Base-by-base conservation (phyloP, 768 basidiomycete genomes). In the Kockovaella imperatae region DNA sequence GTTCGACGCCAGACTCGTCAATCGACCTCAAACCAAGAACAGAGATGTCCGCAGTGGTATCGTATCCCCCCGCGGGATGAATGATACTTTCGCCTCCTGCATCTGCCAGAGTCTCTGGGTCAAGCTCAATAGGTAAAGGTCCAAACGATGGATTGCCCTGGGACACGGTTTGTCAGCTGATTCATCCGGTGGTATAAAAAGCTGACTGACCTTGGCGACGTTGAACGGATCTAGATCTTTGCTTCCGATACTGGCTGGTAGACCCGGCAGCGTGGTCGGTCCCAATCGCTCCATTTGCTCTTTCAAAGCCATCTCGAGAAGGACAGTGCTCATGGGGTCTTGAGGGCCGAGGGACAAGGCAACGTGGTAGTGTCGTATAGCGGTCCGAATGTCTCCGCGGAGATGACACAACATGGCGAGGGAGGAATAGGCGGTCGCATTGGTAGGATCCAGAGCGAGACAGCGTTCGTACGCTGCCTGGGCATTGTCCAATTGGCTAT, bases 281-380 rank as follows among this genome's bases (percentile, higher is more conserved):
- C 58, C 57, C 11, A 62, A 42, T 4, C 40, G 36, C 18, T 66
- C 64, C 35, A 64, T 57, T 52, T 69, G 65, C 28, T 61, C 65
- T 21, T 48, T 51, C 24, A 72, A 41, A 1, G 62, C 63, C 50
- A 67, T 60, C 45, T 69, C 68, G 10, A 72, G 51, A 20, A 72
- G 45, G 2, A 68, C 61, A 3, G 71, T 69, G 0, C 59, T 53
- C 29, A 70, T 61, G 7, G 71, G 55, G 43, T 70, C 68, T 47
- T 71, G 69, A 1, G 71, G 59, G 14, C 50, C 45, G 4, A 72
- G 53, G 11, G 45, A 42, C 50, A 80, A 31, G 45, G 89, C 91
- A 75, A 91, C 87, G 66, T 99, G 95, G 57, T 95, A 97, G 52
- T 82, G 83, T 30, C 87, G 73, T 56, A 99, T 90, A 2, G 93